These are phyloP conservation scores for Fagopyrum tataricum DNA, from an alignment of 148 eudicot species.

Conservation along the genomic window DNA sequence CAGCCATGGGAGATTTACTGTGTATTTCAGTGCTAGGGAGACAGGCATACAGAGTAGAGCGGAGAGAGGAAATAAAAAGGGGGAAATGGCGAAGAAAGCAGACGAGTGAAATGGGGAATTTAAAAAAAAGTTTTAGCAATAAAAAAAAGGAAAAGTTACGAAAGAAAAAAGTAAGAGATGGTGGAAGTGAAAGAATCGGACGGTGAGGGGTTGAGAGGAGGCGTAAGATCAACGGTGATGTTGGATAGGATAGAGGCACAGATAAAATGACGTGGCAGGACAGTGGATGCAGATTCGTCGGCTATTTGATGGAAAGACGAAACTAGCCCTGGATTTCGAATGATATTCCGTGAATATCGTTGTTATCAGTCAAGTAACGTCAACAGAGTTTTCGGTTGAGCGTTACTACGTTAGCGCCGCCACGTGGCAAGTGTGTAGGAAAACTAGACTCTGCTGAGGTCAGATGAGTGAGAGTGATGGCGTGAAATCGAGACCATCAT, in stretches of 20 bases:
- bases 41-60: not conserved
- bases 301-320: not conserved
- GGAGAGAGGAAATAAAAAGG: not conserved
- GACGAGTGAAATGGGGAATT: not conserved
- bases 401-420: not conserved
- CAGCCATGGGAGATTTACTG: constrained; percentile 2
- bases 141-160: not conserved
- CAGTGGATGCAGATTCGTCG: not conserved
- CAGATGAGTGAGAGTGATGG: not conserved
- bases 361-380: not conserved
- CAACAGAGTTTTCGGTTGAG: not conserved
- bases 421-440: not conserved
- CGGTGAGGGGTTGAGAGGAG: constrained; percentile 3
- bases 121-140: not conserved
- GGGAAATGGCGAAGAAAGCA: not conserved
- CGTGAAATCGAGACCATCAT: not conserved
- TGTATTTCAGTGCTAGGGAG: not conserved
- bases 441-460: not conserved
- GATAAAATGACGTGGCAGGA: not conserved
- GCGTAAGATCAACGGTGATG: not conserved
- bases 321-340: not conserved
- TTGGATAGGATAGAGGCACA: not conserved
- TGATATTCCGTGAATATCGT: not conserved
- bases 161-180: not conserved
- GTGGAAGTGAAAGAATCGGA: not conserved